Evolutionary conservation across 2,329 filamentous ascomycete genomes (phyloP).

Genomic region (Neofusicoccum ribis): DNA sequence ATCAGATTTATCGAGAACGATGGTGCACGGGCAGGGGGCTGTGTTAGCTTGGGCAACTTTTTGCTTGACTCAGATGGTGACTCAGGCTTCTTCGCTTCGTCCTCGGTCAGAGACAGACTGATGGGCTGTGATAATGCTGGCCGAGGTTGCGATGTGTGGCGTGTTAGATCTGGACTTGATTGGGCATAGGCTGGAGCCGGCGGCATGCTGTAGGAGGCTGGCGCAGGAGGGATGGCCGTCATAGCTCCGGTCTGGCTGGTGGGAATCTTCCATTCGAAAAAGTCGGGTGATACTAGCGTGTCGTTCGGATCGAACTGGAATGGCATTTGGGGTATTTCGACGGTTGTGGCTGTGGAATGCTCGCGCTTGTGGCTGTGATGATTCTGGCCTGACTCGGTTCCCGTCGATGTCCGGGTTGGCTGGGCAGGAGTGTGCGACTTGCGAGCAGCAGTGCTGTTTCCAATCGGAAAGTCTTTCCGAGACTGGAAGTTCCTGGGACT

Average conservation of each 20-base stretch:
- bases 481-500: slow-evolving; percentile 95
- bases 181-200: slow-evolving; percentile 47
- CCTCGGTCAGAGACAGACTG: slow-evolving; percentile 57
- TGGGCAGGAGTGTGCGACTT: slow-evolving; percentile 51
- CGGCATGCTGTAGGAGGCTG: slow-evolving; percentile 36
- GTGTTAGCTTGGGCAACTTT: slow-evolving; percentile 33
- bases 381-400: slow-evolving; percentile 29
- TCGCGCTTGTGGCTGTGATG: slow-evolving; percentile 30
- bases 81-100: slow-evolving; percentile 48
- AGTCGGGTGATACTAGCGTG: slow-evolving; percentile 42
- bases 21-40: slow-evolving; percentile 40
- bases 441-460: slow-evolving; percentile 74
- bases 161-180: slow-evolving; percentile 53
- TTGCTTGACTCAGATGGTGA: slow-evolving; percentile 35
- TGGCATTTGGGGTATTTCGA: slow-evolving; percentile 40
- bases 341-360: slow-evolving; percentile 27
- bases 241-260: slow-evolving; percentile 38
- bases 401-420: slow-evolving; percentile 38
- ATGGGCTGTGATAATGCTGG: slow-evolving; percentile 44
- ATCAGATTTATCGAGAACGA: slow-evolving; percentile 51
- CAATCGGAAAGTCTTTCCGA: slow-evolving; percentile 87
- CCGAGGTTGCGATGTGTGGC: slow-evolving; percentile 14
- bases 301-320: slow-evolving; percentile 45
- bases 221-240: slow-evolving; percentile 44
- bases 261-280: slow-evolving; percentile 47